Evolutionary conservation across 371 early-diverging fungal species (phyloP), one percentile per base, ranked within the genome.

Genomic region (Globomyces sp.): DNA sequence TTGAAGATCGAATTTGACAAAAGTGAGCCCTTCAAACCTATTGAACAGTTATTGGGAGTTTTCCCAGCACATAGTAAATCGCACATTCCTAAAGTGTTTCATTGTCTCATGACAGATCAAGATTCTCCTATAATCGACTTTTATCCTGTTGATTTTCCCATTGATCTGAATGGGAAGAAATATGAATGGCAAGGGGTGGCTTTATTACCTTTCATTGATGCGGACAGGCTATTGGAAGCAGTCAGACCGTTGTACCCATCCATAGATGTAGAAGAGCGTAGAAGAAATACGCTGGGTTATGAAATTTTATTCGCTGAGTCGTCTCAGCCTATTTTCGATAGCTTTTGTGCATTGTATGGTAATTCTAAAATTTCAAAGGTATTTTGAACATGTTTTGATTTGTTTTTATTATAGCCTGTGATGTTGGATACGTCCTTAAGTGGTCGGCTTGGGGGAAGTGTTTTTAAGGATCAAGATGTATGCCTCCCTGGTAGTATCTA

Each of bases 21-120:
- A n/a, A 92, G 91, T 46, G 77, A 83, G 46, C 98, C 99, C 0
- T 89, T 98, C 73, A 86, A 78, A 45, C 99, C 99, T 3, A 89
- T 98, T 67, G 99, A 99, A 77, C 99, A 99, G 75, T 83, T 99
- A 40, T 93, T 99, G 96, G 93, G 93, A 60, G 99, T 99, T 4
- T 80, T 99, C 50, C 99, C 99, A 1, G 92, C 96, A 3, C 88
- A 82, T 45, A 89, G 83, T 83, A 83, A 87, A 69, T 74, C 80
- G 64, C 91, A 92, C 74, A 89, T 98, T 55, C 97, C 96, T 0
- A 64, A 74, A 48, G 78, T 82, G 8, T 90, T 95, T 78, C 93
- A 89, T 55, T 55, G 77, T 43, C 77, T 99, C 52, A 97, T 98
- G 93, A 86, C 85, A 2, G 88, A 95, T 42, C 82, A 81, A n/a